Conservation (phyloP, 1,284 basidiomycete genomes). For the Austropuccinia psidii region DNA sequence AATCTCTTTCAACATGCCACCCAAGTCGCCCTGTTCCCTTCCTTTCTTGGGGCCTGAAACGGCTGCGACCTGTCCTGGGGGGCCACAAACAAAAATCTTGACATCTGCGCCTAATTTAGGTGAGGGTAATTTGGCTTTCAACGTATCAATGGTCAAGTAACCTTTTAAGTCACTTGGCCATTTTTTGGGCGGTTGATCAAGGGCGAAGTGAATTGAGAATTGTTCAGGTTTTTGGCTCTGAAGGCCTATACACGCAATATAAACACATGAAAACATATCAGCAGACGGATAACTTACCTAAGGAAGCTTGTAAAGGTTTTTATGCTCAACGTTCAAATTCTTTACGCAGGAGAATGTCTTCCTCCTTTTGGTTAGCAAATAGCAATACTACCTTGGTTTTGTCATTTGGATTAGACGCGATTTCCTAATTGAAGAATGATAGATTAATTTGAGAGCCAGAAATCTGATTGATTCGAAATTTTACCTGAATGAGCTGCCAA, state of each 20-base stretch:
- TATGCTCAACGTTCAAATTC: conserved; percentile 42
- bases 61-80: conserved; percentile 73
- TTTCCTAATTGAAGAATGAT: conserved; percentile 39
- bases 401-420: conserved; percentile 58
- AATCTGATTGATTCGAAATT: neutral
- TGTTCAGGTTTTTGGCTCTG: conserved; percentile 44
- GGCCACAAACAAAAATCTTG: conserved; percentile 83
- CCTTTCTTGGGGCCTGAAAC: conserved; percentile 58
- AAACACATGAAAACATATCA: no score
- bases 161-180: conserved; percentile 60
- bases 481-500: conserved; percentile 47
- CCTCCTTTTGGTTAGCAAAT: conserved; percentile 81
- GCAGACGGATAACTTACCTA: no score
- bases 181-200: conserved; percentile 65
- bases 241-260: conserved; percentile 36
- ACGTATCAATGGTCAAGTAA: conserved; percentile 62
- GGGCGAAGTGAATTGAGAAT: conserved; percentile 74
- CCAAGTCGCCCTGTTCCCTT: conserved; percentile 69
- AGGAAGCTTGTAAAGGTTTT: neutral
- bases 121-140: conserved; percentile 65
- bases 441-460: neutral
- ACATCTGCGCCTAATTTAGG: conserved; percentile 66
- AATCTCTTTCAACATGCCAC: conserved; percentile 73
- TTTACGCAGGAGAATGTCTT: conserved; percentile 61
- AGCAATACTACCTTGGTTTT: conserved; percentile 91